Base-by-base conservation (phyloP, 371 early-diverging fungal genomes). In the Batkoa obscura region DNA sequence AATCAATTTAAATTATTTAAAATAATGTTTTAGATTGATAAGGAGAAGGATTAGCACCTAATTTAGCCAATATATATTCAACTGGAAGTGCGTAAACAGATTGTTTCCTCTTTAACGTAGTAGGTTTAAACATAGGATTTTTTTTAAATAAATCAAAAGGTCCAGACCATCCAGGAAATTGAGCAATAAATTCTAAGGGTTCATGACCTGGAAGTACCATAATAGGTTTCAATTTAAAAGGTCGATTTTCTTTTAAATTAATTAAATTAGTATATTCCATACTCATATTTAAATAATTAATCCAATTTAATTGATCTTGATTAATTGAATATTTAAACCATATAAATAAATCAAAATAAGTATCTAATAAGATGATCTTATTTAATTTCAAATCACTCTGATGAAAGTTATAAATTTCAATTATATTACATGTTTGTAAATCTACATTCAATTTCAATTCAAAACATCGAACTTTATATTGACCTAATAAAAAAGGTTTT, bases 321-420 rank as follows among this genome's bases (percentile, higher is more conserved):
- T 50, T 50, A n/a, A 30, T n/a, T 9, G 53, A 8, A 6, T 53
- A 13, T 10, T 17, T 36, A 12, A 23, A 43, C 43, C 56, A 43
- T 1, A 55, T 8, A 35, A 55, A 55, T 2, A 55, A 15, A 30
- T 55, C 56, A 55, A 55, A 55, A 47, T 55, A 55, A 15, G 56
- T 42, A 34, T 55, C 56, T n/a, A 55, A 35, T 4, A 55, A 35
- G 15, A 23, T 46, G 2, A 23, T 47, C 5, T 33, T 15, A 34
- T 35, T 43, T 35, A 15, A 17, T 17, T 55, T 17, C 2, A 55
- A 35, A 46, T 55, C 56, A 32, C 46, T 31, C 3, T 55, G 56
- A 15, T 55, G 56, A 47, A 55, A 55, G 2, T 43, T 23, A 5
- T 34, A 47, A 3, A 55, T 15, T 30, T 55, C 56, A 23, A 23